A percentile compares a stretch with the other conserved stretches of the same genome.
These are phyloP conservation scores for Aurantiochytrium sp. DNA, from an alignment of 108 stramenopile genomes.

Conservation along the genomic window DNA sequence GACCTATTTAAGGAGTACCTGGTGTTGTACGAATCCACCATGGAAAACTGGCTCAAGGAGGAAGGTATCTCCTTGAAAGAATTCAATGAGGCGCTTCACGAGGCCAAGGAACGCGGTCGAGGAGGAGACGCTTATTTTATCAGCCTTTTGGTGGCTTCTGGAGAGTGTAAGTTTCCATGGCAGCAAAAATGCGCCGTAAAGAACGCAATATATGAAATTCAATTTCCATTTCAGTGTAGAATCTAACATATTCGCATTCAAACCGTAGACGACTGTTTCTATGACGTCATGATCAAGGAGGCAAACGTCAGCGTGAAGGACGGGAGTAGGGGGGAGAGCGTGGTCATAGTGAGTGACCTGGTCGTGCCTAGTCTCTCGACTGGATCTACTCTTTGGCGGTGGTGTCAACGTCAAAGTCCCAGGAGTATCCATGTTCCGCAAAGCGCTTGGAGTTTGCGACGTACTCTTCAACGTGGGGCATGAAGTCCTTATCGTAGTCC, in stretches of 20 bases:
- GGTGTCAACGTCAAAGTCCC: not conserved
- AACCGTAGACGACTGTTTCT: conserved; percentile 3
- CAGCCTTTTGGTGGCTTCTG: not conserved
- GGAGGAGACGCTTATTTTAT: not conserved
- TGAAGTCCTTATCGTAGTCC: not conserved
- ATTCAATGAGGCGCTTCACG: not conserved
- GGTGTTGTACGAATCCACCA: conserved; percentile 20
- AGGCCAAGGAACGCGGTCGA: not conserved
- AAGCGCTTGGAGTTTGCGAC: not conserved
- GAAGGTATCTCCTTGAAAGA: not conserved
- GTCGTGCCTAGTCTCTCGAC: too few relatives aligned
- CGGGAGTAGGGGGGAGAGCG: not conserved
- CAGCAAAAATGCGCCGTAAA: too few relatives aligned
- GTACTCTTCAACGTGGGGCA: not conserved
- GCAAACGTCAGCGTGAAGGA: not conserved
- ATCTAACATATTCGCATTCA: too few relatives aligned
- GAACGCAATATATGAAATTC: too few relatives aligned
- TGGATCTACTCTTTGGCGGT: not conserved
- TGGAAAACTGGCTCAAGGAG: conserved; percentile 20
- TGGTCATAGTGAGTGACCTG: too few relatives aligned
- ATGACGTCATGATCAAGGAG: not conserved
- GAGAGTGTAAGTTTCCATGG: not conserved
- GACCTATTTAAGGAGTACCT: conserved; percentile 25
- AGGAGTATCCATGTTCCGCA: not conserved
- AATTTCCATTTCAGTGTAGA: not conserved